Evolutionary conservation across 2,329 filamentous ascomycete genomes (phyloP).

Genomic region (Gremmenia infestans): DNA sequence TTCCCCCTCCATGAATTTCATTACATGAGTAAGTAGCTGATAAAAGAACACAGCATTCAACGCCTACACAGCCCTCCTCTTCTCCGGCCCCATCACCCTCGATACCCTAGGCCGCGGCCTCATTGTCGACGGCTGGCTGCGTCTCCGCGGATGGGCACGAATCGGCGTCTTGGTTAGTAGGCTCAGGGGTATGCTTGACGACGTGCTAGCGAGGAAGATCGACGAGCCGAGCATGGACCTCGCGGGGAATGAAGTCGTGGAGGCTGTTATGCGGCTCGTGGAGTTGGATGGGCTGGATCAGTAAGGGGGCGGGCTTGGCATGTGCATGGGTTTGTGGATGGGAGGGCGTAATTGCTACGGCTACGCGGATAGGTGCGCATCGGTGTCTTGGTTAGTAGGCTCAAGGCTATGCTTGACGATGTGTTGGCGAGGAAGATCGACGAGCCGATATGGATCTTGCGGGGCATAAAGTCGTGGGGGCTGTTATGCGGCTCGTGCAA

Average conservation of each 20-base stretch:
- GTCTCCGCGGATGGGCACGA: conserved; percentile 84
- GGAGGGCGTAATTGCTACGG: conserved; percentile 45
- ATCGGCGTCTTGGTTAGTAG: conserved; percentile 86
- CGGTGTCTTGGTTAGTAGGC: conserved; percentile 77
- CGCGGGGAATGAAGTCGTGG: conserved; percentile 63
- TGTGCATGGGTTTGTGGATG: neutral
- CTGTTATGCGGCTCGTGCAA: conserved; percentile 79
- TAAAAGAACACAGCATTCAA: conserved; percentile 62
- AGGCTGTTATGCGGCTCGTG: conserved; percentile 72
- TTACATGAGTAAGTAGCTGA: neutral
- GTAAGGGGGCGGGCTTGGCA: conserved; percentile 6
- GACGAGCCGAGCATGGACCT: conserved; percentile 64
- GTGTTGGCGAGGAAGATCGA: conserved; percentile 78
- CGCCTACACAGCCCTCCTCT: conserved; percentile 80
- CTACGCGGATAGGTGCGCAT: conserved; percentile 91
- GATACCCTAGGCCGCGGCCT: conserved; percentile 85
- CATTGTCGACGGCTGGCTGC: conserved; percentile 86
- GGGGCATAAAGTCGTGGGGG: conserved; percentile 63
- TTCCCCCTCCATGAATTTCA: neutral
- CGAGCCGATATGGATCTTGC: conserved; percentile 57
- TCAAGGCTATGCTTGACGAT: conserved; percentile 82
- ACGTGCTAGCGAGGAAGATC: conserved; percentile 73
- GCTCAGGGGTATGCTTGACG: conserved; percentile 80
- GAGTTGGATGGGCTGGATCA: conserved; percentile 82
- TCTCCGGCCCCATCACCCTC: conserved; percentile 77